Base-by-base conservation (phyloP, 805 yeast species). In the Zygotorulaspora chibaensis region DNA sequence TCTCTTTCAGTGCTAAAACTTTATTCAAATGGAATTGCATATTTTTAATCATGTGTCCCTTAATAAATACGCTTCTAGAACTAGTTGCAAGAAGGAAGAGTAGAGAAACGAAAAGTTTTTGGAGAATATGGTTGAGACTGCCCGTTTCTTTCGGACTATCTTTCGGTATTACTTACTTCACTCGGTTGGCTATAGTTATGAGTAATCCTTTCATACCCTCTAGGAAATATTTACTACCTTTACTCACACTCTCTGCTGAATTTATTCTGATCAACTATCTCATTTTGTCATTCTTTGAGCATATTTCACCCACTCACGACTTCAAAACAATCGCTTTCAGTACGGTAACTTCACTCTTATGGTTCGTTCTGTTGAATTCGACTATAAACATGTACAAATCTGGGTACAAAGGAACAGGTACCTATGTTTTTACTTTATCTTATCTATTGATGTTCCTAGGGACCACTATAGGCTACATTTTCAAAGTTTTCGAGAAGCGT, bases 61-160 rank as follows among this genome's bases (percentile, higher is more conserved):
- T 81, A 0, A 47, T 79, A 1, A 60, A 75, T 9, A 46, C 77
- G 1, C 58, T 77, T 3, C 68, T 84, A 18, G 67, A 80, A 25
- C 34, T 74, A n/a, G 65, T 82, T 26, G 72, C 73, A 50, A 66
- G 50, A 45, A 76, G 63, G 62, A 73, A 71, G 59, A 70, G 66
- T 51, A 73, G 71, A 51, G 72, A 84, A 83, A 62, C 59, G 28
- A 63, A 75, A 35, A 75, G 77, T 52, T 49, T 59, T 3, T 55
- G 63, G 31, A 17, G 45, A 11, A 50, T 61, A 3, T 73, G 77
- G 72, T 51, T 77, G 16, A 74, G 89, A 53, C 72, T 82, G 28
- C 90, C 95, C 1, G 34, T 81, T 3, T 72, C 89, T 15, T 54
- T 83, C 13, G 57, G 61, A 0, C 42, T 76, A 8, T 76, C 91